These are phyloP conservation scores for Hypoxylon sp. DNA, from an alignment of 2,329 filamentous ascomycete species.

Conservation along the genomic window DNA sequence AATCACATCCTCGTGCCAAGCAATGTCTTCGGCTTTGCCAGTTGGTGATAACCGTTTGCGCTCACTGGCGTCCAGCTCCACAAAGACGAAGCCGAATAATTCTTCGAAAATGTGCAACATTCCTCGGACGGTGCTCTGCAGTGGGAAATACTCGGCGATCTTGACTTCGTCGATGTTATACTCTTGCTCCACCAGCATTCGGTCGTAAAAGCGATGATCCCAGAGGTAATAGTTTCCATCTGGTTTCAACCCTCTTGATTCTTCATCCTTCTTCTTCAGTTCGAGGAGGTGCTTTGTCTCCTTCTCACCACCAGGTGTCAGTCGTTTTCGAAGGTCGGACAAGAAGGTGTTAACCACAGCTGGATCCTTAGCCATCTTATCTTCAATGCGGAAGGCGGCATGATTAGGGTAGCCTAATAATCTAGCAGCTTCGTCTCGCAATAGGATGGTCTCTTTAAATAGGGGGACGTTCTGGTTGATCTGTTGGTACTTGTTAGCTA, in stretches of 20 bases:
- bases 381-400: conserved; percentile 77
- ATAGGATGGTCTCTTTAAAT: conserved; percentile 77
- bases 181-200: conserved; percentile 81
- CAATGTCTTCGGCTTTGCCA: conserved; percentile 74
- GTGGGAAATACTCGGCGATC: conserved; percentile 85
- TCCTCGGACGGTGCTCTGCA: conserved; percentile 74
- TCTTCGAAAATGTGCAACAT: conserved; percentile 88
- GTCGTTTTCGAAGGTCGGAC: conserved; percentile 70
- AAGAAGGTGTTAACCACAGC: conserved; percentile 78
- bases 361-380: conserved; percentile 85
- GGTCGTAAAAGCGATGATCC: conserved; percentile 83
- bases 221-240: conserved; percentile 82
- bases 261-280: conserved; percentile 76
- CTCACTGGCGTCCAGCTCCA: conserved; percentile 74
- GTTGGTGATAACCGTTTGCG: conserved; percentile 70
- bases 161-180: conserved; percentile 81
- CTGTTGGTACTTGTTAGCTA: conserved; percentile 43
- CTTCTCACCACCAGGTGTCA: conserved; percentile 73
- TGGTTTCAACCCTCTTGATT: conserved; percentile 64
- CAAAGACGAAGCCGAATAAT: conserved; percentile 80
- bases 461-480: conserved; percentile 75
- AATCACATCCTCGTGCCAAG: conserved; percentile 85
- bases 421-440: conserved; percentile 80
- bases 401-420: conserved; percentile 81
- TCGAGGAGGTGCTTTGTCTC: conserved; percentile 76